phyloP scores from a whole-genome alignment of 2,329 filamentous ascomycete species.

The Cryphonectria radicalis region DNA sequence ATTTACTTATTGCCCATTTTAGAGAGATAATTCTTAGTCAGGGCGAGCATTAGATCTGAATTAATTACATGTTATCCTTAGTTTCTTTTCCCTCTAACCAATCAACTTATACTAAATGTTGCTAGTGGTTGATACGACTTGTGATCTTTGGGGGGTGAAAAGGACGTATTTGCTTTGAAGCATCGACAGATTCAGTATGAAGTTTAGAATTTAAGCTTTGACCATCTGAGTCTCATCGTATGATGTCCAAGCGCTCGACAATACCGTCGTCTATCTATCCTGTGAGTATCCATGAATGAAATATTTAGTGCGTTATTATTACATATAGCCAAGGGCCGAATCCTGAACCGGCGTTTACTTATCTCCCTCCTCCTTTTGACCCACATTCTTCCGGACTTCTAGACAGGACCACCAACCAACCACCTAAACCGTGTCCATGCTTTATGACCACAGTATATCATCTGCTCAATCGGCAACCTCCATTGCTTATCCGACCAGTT shows the following conservation, averaged over 20 bases:
- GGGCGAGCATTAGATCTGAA: neutral
- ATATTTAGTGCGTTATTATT: neutral
- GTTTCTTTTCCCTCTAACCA: neutral
- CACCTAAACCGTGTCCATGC: neutral
- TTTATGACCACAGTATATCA: neutral
- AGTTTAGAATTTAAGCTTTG: neutral
- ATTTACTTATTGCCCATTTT: neutral
- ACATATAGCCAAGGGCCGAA: neutral
- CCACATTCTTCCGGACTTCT: neutral
- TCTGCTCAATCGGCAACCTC: neutral
- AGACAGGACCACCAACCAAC: neutral
- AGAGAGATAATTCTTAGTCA: neutral
- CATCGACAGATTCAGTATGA: neutral
- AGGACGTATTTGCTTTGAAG: neutral
- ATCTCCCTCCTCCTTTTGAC: constrained; percentile 6
- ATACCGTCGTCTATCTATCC: neutral
- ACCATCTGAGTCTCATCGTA: neutral
- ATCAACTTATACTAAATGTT: neutral
- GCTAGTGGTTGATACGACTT: neutral
- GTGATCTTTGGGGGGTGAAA: neutral
- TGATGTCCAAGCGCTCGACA: neutral
- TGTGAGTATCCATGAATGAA: neutral
- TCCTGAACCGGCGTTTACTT: constrained; percentile 8
- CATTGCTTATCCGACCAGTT: neutral
- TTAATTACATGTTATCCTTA: neutral